These are phyloP conservation scores for Penicillium angulare DNA, from an alignment of 495 filamentous ascomycete genomes.

Conservation along the genomic window DNA sequence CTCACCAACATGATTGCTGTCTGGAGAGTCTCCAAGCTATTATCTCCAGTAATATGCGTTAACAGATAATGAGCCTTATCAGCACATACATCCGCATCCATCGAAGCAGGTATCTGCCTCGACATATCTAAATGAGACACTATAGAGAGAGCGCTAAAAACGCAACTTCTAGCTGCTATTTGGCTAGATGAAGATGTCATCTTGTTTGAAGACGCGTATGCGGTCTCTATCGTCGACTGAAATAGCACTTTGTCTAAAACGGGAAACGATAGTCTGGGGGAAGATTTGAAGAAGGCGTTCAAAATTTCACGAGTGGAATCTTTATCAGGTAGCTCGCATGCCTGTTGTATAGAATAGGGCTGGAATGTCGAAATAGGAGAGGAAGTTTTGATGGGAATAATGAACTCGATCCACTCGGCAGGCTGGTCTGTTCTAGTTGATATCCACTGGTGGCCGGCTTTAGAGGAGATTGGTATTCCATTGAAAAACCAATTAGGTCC, in stretches of 20 bases:
- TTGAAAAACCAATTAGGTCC: slow-evolving; percentile 23
- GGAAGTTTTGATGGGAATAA: not conserved
- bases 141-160: slow-evolving; percentile 8
- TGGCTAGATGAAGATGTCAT: not conserved
- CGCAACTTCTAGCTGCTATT: slow-evolving; percentile 9
- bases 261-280: slow-evolving; percentile 6
- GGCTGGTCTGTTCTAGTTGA: slow-evolving; percentile 13
- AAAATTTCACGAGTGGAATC: not conserved
- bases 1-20: slow-evolving; percentile 13
- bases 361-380: not conserved
- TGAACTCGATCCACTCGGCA: slow-evolving; percentile 5
- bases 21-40: slow-evolving; percentile 8
- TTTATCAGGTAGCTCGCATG: slow-evolving; percentile 13
- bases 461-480: slow-evolving; percentile 13
- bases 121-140: not conserved
- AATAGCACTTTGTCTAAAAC: slow-evolving; percentile 6
- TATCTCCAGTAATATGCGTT: not conserved
- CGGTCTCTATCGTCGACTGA: slow-evolving; percentile 8
- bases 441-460: slow-evolving; percentile 14
- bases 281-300: slow-evolving; percentile 2
- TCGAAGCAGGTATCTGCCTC: not conserved
- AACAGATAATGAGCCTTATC: slow-evolving; percentile 9
- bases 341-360: not conserved
- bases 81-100: slow-evolving; percentile 6
- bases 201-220: slow-evolving; percentile 4